A percentile compares a stretch with the other conserved stretches of the same genome.
Evolutionary conservation across 345 rosid species (phyloP).

Genomic region (Bretschneidera sinensis): DNA sequence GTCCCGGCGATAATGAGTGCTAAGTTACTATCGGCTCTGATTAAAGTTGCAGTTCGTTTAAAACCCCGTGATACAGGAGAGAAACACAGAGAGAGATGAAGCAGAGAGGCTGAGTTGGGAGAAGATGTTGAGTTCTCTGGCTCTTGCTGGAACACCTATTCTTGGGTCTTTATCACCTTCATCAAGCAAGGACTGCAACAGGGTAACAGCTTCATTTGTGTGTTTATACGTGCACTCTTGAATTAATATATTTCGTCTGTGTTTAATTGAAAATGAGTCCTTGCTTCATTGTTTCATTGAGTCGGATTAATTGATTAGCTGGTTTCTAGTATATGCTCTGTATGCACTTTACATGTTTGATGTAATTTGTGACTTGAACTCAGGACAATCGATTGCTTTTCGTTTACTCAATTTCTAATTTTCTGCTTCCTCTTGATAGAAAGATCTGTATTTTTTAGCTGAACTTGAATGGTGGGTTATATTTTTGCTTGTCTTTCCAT

Average conservation of each 20-base stretch:
- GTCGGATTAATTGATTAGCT: background rate
- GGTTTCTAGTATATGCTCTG: background rate
- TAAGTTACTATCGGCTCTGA: background rate
- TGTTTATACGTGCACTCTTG: too few relatives aligned
- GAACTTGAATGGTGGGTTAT: too few relatives aligned
- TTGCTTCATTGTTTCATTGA: background rate
- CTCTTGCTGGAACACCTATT: conserved; percentile 12
- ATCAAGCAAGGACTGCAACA: conserved; percentile 13
- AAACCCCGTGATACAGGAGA: background rate
- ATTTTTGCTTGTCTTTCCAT: too few relatives aligned
- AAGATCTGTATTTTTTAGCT: too few relatives aligned
- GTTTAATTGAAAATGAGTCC: background rate
- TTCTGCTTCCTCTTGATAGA: too few relatives aligned
- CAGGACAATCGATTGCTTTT: too few relatives aligned
- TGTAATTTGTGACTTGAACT: too few relatives aligned
- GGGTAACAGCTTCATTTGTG: conserved; percentile 10
- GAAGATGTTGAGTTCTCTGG: conserved; percentile 25
- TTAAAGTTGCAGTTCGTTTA: background rate
- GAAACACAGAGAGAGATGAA: conserved; percentile 1
- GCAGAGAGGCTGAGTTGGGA: conserved; percentile 18
- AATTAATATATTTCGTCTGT: background rate
- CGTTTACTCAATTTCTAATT: too few relatives aligned
- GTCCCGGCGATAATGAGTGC: background rate
- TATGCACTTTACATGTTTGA: too few relatives aligned
- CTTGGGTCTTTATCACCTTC: conserved; percentile 16